A percentile compares a stretch with the other conserved stretches of the same genome.
These are phyloP conservation scores for Tuber magnatum DNA, from an alignment of 495 filamentous ascomycete species.

Conservation along the genomic window DNA sequence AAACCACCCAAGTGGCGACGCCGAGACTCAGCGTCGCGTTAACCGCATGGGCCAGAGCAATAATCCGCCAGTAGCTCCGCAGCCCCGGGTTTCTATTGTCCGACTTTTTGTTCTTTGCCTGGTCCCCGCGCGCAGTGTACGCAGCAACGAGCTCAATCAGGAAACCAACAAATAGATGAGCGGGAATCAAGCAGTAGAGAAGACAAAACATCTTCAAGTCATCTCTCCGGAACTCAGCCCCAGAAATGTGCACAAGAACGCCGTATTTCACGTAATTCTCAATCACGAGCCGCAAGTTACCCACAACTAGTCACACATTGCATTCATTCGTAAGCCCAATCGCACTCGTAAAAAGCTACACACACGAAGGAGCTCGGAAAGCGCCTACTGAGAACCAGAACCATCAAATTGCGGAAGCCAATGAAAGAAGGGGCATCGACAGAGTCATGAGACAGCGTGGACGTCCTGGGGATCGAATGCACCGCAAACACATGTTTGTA, in stretches of 20 bases:
- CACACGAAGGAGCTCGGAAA: not conserved
- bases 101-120: conserved; percentile 56
- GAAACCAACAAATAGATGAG: conserved; percentile 81
- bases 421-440: conserved; percentile 69
- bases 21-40: conserved; percentile 76
- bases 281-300: conserved; percentile 85
- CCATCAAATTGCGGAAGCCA: conserved; percentile 93
- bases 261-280: conserved; percentile 93
- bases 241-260: conserved; percentile 82
- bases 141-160: conserved; percentile 77
- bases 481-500: conserved; percentile 86
- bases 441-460: conserved; percentile 78
- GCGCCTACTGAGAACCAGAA: conserved; percentile 70
- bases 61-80: conserved; percentile 64
- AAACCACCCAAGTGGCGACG: conserved; percentile 77
- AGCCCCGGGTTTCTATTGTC: conserved; percentile 56
- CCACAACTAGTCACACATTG: conserved; percentile 56
- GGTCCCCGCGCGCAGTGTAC: conserved; percentile 59
- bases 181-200: conserved; percentile 78
- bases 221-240: conserved; percentile 74
- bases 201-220: conserved; percentile 68
- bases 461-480: conserved; percentile 62
- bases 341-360: not conserved
- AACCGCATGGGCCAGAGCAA: conserved; percentile 68
- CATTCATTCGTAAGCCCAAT: conserved; percentile 24